phyloP scores from a whole-genome alignment of 1,284 basidiomycete species.

The Pyrrhoderma noxium region DNA sequence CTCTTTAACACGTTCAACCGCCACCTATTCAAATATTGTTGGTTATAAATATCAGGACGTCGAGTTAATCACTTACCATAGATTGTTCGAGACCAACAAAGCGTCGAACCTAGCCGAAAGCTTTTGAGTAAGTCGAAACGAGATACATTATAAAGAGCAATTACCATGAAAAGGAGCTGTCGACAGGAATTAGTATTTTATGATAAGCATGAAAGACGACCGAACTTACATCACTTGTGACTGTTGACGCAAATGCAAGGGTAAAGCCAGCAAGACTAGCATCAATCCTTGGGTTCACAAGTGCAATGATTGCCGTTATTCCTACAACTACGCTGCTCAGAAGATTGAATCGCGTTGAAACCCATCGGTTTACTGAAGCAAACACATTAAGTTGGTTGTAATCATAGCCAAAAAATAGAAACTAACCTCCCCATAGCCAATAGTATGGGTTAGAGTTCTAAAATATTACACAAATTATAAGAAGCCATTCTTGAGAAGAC shows the following conservation, averaged over 20 bases:
- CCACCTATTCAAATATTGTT: conserved; percentile 45
- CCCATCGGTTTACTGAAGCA: conserved; percentile 68
- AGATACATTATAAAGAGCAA: no score
- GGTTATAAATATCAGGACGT: conserved; percentile 2
- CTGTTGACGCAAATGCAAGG: conserved; percentile 72
- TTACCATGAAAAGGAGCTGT: conserved; percentile 45
- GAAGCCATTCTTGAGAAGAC: conserved; percentile 5
- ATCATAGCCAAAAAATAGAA: conserved; percentile 22
- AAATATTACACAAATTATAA: conserved; percentile 1
- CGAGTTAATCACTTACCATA: conserved; percentile 78
- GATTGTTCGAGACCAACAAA: conserved; percentile 86
- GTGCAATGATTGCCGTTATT: conserved; percentile 59
- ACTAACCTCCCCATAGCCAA: conserved; percentile 79
- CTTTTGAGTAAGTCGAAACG: conserved; percentile 7
- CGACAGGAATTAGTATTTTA: conserved; percentile 26
- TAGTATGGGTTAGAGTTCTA: conserved; percentile 75
- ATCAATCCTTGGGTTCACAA: conserved; percentile 63
- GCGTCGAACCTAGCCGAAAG: conserved; percentile 40
- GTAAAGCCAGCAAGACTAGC: conserved; percentile 82
- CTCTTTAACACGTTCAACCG: conserved; percentile 86
- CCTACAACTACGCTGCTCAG: conserved; percentile 70
- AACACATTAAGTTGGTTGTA: neutral
- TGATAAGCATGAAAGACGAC: conserved; percentile 6
- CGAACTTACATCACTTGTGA: conserved; percentile 61
- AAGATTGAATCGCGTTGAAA: conserved; percentile 77